Base-by-base conservation (phyloP, 108 stramenopile genomes). In the Nannochloropsis salina region DNA sequence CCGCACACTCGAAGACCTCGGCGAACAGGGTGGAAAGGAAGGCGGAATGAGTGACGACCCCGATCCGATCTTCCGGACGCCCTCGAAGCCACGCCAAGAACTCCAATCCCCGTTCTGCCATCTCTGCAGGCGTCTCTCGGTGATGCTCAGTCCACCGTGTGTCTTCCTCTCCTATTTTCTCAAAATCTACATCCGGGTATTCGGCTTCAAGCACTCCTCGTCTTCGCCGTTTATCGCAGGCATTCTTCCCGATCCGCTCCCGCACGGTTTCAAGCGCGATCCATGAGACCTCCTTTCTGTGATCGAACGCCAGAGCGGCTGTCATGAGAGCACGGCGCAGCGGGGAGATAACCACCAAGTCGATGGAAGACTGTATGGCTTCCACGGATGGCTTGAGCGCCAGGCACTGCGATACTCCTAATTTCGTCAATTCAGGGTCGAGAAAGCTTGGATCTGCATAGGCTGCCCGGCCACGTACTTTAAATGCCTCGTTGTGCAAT, bases 31-130 rank as follows among this genome's bases (percentile, higher is more conserved):
- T 22, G 5, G 41, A 81, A 11, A 81, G 31, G 11, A 22, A 81
- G 5, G 81, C 81, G 22, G 81, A 81, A 41, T 81, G 81, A 3
- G 81, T 41, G 22, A 81, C 81, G 22, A 81, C 81, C 81, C 40
- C 81, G 11, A 81, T 41, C 5, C 41, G 11, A n/a, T 4, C 40
- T 40, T 81, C 81, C 11, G 81, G 81, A 12, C 81, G 81, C 20
- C 81, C 20, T 41, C 81, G 81, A 12, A 81, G 31, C 40, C 22
- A 81, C 31, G 21, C 81, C 22, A 81, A 11, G 31, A 81, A 81
- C 11, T 5, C 31, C 40, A 41, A 81, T 6, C 40, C 81, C 22
- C 81, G 81, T 11, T 41, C 11, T 11, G 81, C 81, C 81, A 41
- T 81, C 81, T 81, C 81, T 4, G 81, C 81, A 9, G 81, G 40